Percentiles rank a stretch among this genome's conserved stretches.
phyloP scores from a whole-genome alignment of 208 protist genomes.

The Acanthamoeba divionensis region DNA sequence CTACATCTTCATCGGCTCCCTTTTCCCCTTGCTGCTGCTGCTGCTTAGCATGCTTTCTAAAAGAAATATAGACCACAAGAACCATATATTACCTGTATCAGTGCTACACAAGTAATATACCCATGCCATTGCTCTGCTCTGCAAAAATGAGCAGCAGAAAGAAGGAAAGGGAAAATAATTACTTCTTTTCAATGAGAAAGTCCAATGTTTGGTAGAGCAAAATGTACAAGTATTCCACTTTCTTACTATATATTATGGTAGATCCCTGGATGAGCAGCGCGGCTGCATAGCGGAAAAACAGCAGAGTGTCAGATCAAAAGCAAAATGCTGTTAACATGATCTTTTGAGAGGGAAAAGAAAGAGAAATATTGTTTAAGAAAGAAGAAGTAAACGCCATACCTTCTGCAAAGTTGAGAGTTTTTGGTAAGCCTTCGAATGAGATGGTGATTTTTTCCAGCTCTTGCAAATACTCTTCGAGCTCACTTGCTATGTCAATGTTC shows the following conservation, averaged over 20 bases:
- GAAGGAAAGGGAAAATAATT: background rate
- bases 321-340: too few species aligned
- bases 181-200: conserved; percentile 65
- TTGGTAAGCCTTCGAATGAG: conserved; percentile 64
- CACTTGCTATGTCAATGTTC: conserved; percentile 80
- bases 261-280: conserved; percentile 80
- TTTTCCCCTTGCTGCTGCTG: conserved; percentile 2
- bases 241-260: conserved; percentile 76
- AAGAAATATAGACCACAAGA: background rate
- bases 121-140: background rate
- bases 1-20: conserved; percentile 26
- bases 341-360: background rate
- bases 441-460: conserved; percentile 72
- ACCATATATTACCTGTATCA: background rate
- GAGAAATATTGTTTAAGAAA: background rate
- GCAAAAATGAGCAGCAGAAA: background rate
- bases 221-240: conserved; percentile 79
- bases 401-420: conserved; percentile 78
- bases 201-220: conserved; percentile 76
- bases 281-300: conserved; percentile 25
- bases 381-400: background rate
- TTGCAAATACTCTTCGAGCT: conserved; percentile 77
- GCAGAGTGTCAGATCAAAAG: background rate
- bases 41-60: background rate
- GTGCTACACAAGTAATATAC: background rate